phyloP scores from a whole-genome alignment of 805 yeast genomes.

The Metschnikowia bowlesiae region DNA sequence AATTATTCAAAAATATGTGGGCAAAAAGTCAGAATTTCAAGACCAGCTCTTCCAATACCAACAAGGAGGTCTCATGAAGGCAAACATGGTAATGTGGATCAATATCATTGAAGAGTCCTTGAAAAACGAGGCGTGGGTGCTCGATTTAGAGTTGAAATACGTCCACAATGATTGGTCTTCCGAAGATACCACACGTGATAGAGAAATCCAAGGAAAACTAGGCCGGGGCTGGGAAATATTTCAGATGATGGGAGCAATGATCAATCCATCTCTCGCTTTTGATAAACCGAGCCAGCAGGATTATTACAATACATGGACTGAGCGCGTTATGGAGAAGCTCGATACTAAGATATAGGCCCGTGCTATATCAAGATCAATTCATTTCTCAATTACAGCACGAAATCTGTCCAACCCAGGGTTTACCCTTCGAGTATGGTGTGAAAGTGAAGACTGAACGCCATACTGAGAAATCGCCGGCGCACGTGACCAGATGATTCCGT shows the following conservation, averaged over 20 bases:
- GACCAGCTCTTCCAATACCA: constrained; percentile 51
- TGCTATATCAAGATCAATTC: neutral
- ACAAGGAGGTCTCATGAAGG: constrained; percentile 47
- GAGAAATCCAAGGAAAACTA: constrained; percentile 27
- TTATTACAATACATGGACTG: constrained; percentile 33
- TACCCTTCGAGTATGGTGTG: too few relatives aligned
- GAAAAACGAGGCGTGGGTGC: constrained; percentile 58
- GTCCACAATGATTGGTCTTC: constrained; percentile 28
- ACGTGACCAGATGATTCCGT: neutral
- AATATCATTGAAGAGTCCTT: constrained; percentile 51
- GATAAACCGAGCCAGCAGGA: constrained; percentile 25
- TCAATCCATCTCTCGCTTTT: constrained; percentile 28
- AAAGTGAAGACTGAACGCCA: too few relatives aligned
- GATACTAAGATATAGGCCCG: neutral
- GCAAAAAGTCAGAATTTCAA: constrained; percentile 45
- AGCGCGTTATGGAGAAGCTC: constrained; percentile 10
- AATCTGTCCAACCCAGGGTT: too few relatives aligned
- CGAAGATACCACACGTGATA: constrained; percentile 18
- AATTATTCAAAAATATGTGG: constrained; percentile 42
- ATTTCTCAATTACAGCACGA: too few relatives aligned
- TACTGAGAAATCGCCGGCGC: neutral
- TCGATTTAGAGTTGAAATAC: constrained; percentile 46
- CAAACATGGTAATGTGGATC: constrained; percentile 51
- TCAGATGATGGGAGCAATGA: constrained; percentile 33
- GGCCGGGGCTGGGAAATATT: constrained; percentile 31